A percentile compares a stretch with the other conserved stretches of the same genome.
These are phyloP conservation scores for Geotrichum aggregatum DNA, from an alignment of 1,139 yeast species.

Conservation along the genomic window DNA sequence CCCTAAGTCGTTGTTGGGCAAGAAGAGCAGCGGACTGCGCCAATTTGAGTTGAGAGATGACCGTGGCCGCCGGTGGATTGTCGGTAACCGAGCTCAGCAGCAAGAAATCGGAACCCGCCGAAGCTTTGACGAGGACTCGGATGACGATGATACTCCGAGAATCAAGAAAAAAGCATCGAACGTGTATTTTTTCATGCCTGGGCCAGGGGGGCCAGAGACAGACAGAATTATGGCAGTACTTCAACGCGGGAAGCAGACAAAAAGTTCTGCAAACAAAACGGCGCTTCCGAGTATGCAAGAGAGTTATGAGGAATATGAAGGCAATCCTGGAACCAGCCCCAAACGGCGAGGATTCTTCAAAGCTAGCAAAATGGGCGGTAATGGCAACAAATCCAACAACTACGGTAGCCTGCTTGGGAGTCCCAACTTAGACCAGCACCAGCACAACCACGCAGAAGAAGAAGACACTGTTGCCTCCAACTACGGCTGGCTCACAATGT, in stretches of 20 bases:
- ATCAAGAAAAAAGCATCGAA: background rate
- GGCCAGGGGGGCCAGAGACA: background rate
- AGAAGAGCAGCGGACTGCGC: background rate
- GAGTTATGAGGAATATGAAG: background rate
- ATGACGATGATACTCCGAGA: background rate
- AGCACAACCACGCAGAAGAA: background rate
- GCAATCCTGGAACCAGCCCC: background rate
- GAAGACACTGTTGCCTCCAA: conserved; percentile 6
- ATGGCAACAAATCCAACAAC: background rate
- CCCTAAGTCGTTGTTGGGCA: background rate
- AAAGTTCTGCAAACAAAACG: background rate
- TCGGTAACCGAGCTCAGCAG: conserved; percentile 1
- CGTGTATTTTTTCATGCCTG: conserved; percentile 6
- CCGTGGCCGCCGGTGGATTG: conserved; percentile 12
- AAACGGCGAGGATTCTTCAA: conserved; percentile 1
- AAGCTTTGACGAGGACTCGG: background rate
- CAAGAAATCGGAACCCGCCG: background rate
- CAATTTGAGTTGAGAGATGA: conserved; percentile 9
- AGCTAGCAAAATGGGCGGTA: no score
- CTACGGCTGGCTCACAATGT: conserved; percentile 16
- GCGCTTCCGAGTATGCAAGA: background rate
- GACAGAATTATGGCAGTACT: conserved; percentile 5
- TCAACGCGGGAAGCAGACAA: background rate
- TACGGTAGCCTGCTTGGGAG: background rate
- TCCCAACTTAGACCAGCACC: background rate